A percentile compares a stretch with the other conserved stretches of the same genome.
These are phyloP conservation scores for Sordariomycetes sp. DNA, from an alignment of 2,329 filamentous ascomycete species.

Conservation along the genomic window DNA sequence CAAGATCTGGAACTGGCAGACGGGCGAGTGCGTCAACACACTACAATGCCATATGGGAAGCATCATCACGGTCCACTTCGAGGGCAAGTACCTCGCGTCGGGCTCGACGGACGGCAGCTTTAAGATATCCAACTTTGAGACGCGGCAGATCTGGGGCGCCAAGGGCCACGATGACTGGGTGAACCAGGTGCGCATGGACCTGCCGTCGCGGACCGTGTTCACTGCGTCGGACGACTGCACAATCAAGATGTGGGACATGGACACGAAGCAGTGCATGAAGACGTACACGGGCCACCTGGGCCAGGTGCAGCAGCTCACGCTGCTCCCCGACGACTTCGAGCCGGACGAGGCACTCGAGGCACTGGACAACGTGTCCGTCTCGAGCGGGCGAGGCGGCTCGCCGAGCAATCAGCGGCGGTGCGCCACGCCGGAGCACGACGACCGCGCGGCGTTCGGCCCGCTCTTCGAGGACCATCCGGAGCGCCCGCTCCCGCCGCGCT, in stretches of 20 bases:
- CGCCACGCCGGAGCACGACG: constrained; percentile 20
- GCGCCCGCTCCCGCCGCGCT: constrained; percentile 67
- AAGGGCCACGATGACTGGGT: constrained; percentile 89
- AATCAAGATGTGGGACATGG: constrained; percentile 84
- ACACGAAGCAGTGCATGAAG: constrained; percentile 65
- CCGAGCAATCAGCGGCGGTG: constrained; percentile 13
- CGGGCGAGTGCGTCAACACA: constrained; percentile 72
- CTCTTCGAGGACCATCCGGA: constrained; percentile 46
- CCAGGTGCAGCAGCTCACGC: constrained; percentile 83
- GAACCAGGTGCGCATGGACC: constrained; percentile 85
- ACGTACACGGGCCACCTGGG: constrained; percentile 83
- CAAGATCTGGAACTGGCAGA: constrained; percentile 95
- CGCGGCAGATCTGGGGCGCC: constrained; percentile 66
- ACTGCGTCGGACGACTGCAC: constrained; percentile 91
- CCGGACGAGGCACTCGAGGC: constrained; percentile 50
- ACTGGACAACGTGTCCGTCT: constrained; percentile 36
- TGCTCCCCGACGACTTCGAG: constrained; percentile 78
- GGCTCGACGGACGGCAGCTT: constrained; percentile 83
- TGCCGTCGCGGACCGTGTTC: constrained; percentile 69
- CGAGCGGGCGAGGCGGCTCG: constrained; percentile 31
- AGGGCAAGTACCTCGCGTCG: constrained; percentile 70
- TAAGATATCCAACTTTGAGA: constrained; percentile 85
- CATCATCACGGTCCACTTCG: constrained; percentile 80
- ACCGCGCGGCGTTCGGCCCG: constrained; percentile 42
- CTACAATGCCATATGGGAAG: constrained; percentile 68